phyloP scores from a whole-genome alignment of 1,139 yeast genomes.

The Scheffersomyces quercinus region DNA sequence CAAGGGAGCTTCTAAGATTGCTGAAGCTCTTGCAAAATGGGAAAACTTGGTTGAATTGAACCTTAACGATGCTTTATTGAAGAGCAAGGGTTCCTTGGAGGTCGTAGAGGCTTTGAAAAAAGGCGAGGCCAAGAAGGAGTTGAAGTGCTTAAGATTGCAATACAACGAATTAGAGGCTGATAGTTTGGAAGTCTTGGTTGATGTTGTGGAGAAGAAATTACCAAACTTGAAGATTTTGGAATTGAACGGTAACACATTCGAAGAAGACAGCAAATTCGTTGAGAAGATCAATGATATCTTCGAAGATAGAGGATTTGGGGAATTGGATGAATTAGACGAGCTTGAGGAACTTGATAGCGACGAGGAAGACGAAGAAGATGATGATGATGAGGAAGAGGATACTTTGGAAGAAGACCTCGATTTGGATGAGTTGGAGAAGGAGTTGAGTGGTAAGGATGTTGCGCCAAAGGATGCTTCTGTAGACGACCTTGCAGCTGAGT shows the following conservation, averaged over 20 bases:
- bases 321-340: constrained; percentile 88
- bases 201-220: constrained; percentile 54
- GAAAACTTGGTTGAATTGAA: constrained; percentile 67
- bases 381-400: constrained; percentile 62
- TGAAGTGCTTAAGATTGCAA: constrained; percentile 72
- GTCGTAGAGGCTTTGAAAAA: constrained; percentile 50
- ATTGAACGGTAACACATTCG: constrained; percentile 87
- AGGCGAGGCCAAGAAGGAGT: constrained; percentile 34
- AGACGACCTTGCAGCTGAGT: constrained; percentile 60
- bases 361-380: constrained; percentile 75
- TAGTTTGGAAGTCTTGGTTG: constrained; percentile 58
- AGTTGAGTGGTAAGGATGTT: constrained; percentile 42
- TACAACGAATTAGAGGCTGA: constrained; percentile 81
- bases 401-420: constrained; percentile 53
- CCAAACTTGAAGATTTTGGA: constrained; percentile 68
- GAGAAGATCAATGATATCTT: constrained; percentile 51
- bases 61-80: constrained; percentile 85
- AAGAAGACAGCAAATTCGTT: constrained; percentile 42
- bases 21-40: constrained; percentile 65
- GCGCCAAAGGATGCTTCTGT: constrained; percentile 43
- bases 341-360: constrained; percentile 89
- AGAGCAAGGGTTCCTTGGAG: constrained; percentile 67
- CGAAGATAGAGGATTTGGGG: constrained; percentile 75
- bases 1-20: constrained; percentile 55
- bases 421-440: constrained; percentile 60